These are phyloP conservation scores for Zalaria sp. DNA, from an alignment of 2,329 filamentous ascomycete genomes.

Conservation along the genomic window DNA sequence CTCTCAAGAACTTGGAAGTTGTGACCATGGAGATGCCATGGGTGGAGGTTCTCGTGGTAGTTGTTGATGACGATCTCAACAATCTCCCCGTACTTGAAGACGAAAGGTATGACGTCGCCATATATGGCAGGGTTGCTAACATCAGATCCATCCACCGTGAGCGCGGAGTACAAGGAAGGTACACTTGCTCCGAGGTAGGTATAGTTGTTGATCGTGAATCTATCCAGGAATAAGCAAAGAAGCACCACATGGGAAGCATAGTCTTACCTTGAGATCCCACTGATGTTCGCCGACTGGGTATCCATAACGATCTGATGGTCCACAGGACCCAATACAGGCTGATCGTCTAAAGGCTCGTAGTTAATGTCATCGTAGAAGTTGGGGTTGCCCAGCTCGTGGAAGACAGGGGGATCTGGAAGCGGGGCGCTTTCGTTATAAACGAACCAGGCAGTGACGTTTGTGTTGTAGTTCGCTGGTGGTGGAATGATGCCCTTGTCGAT, in stretches of 20 bases:
- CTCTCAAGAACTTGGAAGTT: constrained; percentile 14
- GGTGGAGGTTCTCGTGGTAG: constrained; percentile 34
- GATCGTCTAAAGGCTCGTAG: constrained; percentile 54
- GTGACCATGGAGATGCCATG: constrained; percentile 30
- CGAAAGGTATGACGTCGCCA: constrained; percentile 39
- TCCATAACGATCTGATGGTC: constrained; percentile 41
- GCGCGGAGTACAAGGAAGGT: constrained; percentile 62
- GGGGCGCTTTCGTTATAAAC: constrained; percentile 36
- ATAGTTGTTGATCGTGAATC: constrained; percentile 48
- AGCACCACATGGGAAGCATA: constrained; percentile 34
- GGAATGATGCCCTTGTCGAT: constrained; percentile 29
- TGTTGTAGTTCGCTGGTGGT: constrained; percentile 45
- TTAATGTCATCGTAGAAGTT: constrained; percentile 59
- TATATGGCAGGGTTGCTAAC: constrained; percentile 32
- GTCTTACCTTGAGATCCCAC: constrained; percentile 55
- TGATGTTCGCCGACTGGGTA: constrained; percentile 35
- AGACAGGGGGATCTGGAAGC: constrained; percentile 24
- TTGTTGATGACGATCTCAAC: constrained; percentile 27
- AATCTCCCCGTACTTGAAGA: constrained; percentile 21
- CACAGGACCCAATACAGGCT: constrained; percentile 45
- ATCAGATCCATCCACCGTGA: constrained; percentile 41
- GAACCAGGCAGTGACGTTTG: constrained; percentile 42
- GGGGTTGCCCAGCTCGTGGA: constrained; percentile 46
- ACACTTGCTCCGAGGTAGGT: constrained; percentile 64
- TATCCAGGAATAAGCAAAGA: neutral